phyloP scores from a whole-genome alignment of 306 rosid genomes.

The Hippophae rhamnoides region DNA sequence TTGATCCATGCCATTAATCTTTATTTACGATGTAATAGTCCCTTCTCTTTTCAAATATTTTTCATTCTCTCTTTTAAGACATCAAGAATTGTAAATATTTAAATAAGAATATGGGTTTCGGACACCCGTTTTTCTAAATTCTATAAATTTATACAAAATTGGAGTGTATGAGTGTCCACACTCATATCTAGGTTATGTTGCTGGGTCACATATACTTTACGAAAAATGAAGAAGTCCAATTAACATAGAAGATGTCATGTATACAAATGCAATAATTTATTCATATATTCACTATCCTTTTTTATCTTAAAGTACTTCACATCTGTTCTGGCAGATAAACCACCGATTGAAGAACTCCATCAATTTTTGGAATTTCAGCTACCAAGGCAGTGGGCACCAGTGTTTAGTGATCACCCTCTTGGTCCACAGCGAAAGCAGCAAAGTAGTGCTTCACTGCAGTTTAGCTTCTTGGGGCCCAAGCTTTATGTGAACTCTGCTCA shows the following conservation, averaged over 20 bases:
- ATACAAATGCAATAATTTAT: too few species aligned
- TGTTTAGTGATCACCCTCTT: constrained; percentile 93
- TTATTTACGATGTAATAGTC: constrained; percentile 75
- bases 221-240: too few species aligned
- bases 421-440: constrained; percentile 89
- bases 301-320: constrained; percentile 2
- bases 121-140: too few species aligned
- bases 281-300: too few species aligned
- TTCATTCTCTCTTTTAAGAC: background rate
- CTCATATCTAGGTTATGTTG: too few species aligned
- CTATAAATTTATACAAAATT: too few species aligned
- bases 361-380: constrained; percentile 97
- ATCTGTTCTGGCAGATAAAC: constrained; percentile 62
- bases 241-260: too few species aligned
- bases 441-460: constrained; percentile 67
- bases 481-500: constrained; percentile 71
- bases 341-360: constrained; percentile 88
- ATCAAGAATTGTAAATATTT: too few species aligned
- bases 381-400: constrained; percentile 99
- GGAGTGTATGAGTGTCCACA: too few species aligned
- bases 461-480: constrained; percentile 91
- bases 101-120: too few species aligned
- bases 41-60: constrained; percentile 5
- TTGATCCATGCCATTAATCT: constrained; percentile 97
- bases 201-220: too few species aligned